Evolutionary conservation across 805 yeast genomes (phyloP), one percentile per base, ranked within the genome.

Genomic region (Dipodascus albidus): DNA sequence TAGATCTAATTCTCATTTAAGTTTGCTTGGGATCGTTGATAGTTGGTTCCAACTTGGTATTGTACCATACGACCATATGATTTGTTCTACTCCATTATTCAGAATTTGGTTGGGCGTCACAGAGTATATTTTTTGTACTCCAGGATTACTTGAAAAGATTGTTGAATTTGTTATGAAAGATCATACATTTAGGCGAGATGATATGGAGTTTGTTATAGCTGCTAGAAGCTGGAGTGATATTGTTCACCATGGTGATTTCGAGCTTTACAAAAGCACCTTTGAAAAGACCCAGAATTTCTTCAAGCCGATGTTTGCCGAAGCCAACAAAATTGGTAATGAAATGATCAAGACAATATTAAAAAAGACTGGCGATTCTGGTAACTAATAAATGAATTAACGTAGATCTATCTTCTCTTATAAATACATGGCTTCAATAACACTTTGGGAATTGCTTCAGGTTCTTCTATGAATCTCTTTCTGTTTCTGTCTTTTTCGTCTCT

Each of bases 401-500:
- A 22, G 23, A 35, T 41, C 63, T 65, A 87, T 60, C 96, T 78
- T 70, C 95, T 79, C 67, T 93, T 93, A 69, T 93, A 93, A 56
- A 93, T 87, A 71, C 99, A 93, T 2, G 99, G 99, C 67, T 91
- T 93, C 59, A 93, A 74, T 55, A 91, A 71, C 95, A 96, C 87
- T 62, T 83, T 38, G 17, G 44, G 44, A 38, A 38, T 14, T 38
- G 9, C 44, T 38, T 38, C 44, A 38, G 44, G 78, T 8, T 95
- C 95, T 63, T 87, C 96, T 0, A 91, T 82, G 1, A 61, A 63
- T 54, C 71, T 68, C 9, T 65, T 62, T 62, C 91, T 75, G 63
- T 76, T 83, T 50, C 64, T 60, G 54, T 79, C 81, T 58, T 78
- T 79, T 53, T 81, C 83, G 21, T 77, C 70, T 53, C 83, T 88